These are phyloP conservation scores for Echites panduratus DNA, from an alignment of 257 asterid species.

Conservation along the genomic window DNA sequence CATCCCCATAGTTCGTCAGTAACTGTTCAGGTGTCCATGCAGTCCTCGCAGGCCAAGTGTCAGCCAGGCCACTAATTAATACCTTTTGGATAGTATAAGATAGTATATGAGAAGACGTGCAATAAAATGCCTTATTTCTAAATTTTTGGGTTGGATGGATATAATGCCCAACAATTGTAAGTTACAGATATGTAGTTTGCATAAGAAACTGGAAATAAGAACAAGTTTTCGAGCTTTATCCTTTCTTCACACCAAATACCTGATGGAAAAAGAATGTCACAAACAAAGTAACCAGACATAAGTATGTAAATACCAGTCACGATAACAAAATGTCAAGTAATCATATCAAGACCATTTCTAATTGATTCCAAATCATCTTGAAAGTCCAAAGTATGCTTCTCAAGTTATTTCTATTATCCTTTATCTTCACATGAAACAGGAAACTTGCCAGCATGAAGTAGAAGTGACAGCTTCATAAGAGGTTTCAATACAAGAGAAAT, in stretches of 20 bases:
- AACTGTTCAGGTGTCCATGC: conserved; percentile 78
- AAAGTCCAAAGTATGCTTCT: neutral
- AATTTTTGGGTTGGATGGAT: neutral
- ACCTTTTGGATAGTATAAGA: conserved; percentile 37
- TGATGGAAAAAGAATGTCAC: neutral
- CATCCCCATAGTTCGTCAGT: conserved; percentile 55
- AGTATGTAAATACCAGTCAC: neutral
- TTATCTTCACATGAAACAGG: no score
- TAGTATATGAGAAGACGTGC: neutral
- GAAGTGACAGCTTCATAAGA: neutral
- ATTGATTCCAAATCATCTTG: neutral
- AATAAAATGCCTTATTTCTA: neutral
- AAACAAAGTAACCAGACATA: neutral
- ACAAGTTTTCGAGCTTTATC: neutral
- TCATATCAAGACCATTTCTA: neutral
- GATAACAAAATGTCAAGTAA: neutral
- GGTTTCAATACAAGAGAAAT: neutral
- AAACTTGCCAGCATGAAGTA: neutral
- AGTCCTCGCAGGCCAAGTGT: conserved; percentile 82
- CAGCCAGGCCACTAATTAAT: conserved; percentile 72
- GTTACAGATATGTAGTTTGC: neutral
- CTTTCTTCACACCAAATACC: neutral
- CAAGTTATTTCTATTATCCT: neutral
- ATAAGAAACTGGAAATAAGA: neutral
- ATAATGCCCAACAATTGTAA: neutral